Evolutionary conservation across 768 basidiomycete species (phyloP).

Genomic region (Russula olivacea): DNA sequence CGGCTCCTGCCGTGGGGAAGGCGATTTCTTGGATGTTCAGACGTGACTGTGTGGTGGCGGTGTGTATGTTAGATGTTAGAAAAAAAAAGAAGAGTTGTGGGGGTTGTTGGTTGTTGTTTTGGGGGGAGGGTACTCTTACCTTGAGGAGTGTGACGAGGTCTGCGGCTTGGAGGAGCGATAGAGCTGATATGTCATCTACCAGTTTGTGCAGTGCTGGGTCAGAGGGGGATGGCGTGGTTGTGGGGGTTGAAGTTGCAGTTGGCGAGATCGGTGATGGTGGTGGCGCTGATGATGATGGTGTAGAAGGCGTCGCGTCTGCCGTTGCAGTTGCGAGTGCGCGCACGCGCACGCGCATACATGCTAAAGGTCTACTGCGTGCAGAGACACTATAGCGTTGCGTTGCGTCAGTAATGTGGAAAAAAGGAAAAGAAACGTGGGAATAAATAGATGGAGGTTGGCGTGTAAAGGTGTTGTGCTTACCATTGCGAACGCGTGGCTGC

Average conservation of each 20-base stretch:
- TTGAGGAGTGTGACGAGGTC: conserved; percentile 91
- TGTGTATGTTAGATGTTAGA: too few relatives aligned
- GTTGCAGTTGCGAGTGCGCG: conserved; percentile 36
- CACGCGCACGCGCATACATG: neutral
- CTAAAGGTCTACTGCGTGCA: neutral
- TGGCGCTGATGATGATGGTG: conserved; percentile 31
- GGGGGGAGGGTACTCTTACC: conserved; percentile 37
- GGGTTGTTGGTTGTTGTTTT: neutral
- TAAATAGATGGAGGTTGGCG: too few relatives aligned
- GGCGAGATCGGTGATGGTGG: conserved; percentile 30
- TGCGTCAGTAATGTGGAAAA: neutral
- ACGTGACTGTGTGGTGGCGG: conserved; percentile 52
- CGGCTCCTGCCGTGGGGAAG: conserved; percentile 70
- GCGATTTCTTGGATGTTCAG: conserved; percentile 98
- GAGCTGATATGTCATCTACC: conserved; percentile 85
- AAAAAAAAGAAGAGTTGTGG: too few relatives aligned
- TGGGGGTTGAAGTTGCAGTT: conserved; percentile 34
- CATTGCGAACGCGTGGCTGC: neutral
- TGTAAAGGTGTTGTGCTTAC: neutral
- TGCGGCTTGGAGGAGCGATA: conserved; percentile 90
- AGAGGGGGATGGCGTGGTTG: too few relatives aligned
- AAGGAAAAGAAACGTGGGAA: too few relatives aligned
- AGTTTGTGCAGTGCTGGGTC: conserved; percentile 73
- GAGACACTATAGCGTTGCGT: neutral
- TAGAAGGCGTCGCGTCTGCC: conserved; percentile 40